These are phyloP conservation scores for Articulospora tetracladia DNA, from an alignment of 495 filamentous ascomycete genomes.

Conservation along the genomic window DNA sequence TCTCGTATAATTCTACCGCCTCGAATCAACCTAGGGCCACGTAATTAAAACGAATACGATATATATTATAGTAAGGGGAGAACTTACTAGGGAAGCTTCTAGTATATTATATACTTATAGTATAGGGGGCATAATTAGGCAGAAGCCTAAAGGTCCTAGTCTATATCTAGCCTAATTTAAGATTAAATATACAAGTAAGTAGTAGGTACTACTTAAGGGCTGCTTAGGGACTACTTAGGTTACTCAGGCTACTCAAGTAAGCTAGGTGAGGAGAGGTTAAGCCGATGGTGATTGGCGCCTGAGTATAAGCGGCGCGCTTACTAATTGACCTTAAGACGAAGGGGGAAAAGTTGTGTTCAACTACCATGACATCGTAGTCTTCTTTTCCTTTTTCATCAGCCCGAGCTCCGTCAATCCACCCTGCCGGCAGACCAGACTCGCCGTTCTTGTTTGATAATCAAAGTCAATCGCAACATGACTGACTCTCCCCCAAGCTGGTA, in stretches of 20 bases:
- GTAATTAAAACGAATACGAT: too few species aligned
- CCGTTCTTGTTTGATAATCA: background rate
- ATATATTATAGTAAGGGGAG: too few species aligned
- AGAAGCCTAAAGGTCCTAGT: background rate
- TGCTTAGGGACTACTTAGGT: background rate
- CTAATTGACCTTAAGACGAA: conserved; percentile 15
- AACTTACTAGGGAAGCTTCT: too few species aligned
- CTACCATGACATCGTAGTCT: conserved; percentile 2
- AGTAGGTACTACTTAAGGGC: conserved; percentile 7
- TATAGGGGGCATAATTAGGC: background rate
- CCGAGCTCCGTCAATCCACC: background rate
- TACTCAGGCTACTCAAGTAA: conserved; percentile 8
- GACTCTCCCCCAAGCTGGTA: conserved; percentile 6
- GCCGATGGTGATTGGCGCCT: conserved; percentile 3
- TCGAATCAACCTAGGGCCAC: too few species aligned
- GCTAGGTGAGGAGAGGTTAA: background rate
- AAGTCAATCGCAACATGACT: background rate
- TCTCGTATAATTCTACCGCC: too few species aligned
- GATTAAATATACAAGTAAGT: conserved; percentile 6
- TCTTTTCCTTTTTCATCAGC: background rate
- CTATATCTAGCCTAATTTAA: conserved; percentile 12
- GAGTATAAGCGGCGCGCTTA: conserved; percentile 8
- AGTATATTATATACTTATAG: too few species aligned
- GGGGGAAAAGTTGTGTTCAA: conserved; percentile 15
- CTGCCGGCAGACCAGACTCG: background rate